Base-by-base conservation (phyloP, 108 stramenopile species). In the Pseudonitzschia pungens region DNA sequence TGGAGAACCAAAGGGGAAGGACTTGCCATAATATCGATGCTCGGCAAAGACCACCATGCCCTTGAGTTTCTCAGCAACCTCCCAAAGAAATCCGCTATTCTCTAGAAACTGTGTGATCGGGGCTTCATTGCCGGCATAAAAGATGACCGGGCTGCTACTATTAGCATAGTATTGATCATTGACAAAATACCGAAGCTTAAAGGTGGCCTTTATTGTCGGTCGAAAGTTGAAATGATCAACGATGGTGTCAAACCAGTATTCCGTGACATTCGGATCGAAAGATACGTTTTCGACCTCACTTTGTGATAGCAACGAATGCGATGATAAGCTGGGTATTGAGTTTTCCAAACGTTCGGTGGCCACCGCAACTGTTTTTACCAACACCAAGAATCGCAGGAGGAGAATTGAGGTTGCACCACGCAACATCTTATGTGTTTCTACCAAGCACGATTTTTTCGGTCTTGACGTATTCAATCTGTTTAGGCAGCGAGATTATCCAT, bases 31-130 rank as follows among this genome's bases (percentile, higher is more conserved):
- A 58, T 88, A 92, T 0, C 91, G 70, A 58, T 92, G 91, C 74
- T 92, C 91, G 6, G 87, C 87, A 56, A 92, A 92, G n/a, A 92
- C 83, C 14, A 92, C 67, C 50, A 90, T 50, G 12, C 87, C 91
- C 15, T 72, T 67, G 51, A 92, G 81, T 26, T 71, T 53, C 20
- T 67, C 40, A 4, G 88, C 89, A 33, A 75, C 55, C 33, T 85
- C 84, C 74, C 81, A 92, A 66, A 92, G 81, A 29, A 90, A 70
- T 10, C 91, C 91, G 16, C 87, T 85, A 69, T 83, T 76, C 66
- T 82, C 86, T 0, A 91, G 64, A 76, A 86, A 91, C 31, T 89
- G 84, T 15, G 77, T 45, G 14, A 92, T 86, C 56, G 86, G 79
- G 21, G 84, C 88, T 51, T 92, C 90, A 43, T 92, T 92, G 0